These are phyloP conservation scores for Kregervanrija pseudodelftensis DNA, from an alignment of 805 yeast genomes.

Conservation along the genomic window DNA sequence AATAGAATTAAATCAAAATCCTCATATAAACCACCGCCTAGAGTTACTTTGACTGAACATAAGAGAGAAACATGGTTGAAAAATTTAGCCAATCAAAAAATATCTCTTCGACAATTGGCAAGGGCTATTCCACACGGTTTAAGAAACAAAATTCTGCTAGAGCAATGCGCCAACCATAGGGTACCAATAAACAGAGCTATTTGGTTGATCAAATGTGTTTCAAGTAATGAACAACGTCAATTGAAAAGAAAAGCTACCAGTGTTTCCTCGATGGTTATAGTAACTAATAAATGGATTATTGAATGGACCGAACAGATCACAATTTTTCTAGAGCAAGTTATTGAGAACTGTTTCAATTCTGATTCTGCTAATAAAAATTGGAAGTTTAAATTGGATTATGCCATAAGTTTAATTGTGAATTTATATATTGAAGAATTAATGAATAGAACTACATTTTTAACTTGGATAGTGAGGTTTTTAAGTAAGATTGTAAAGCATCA, in stretches of 20 bases:
- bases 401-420: slow-evolving; percentile 52
- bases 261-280: slow-evolving; percentile 17
- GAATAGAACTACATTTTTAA: slow-evolving; percentile 53
- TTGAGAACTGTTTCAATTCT: slow-evolving; percentile 32
- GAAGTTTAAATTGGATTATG: slow-evolving; percentile 50
- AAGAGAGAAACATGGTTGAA: slow-evolving; percentile 80
- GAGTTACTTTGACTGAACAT: slow-evolving; percentile 85
- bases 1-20: slow-evolving; percentile 42
- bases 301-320: slow-evolving; percentile 89
- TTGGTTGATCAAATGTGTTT: slow-evolving; percentile 87
- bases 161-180: slow-evolving; percentile 56
- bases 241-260: slow-evolving; percentile 37
- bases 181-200: slow-evolving; percentile 79
- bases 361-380: slow-evolving; percentile 26
- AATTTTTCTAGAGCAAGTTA: slow-evolving; percentile 46
- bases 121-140: slow-evolving; percentile 88
- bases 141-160: slow-evolving; percentile 63
- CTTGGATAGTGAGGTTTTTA: slow-evolving; percentile 55
- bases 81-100: slow-evolving; percentile 62
- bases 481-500: slow-evolving; percentile 15
- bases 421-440: slow-evolving; percentile 64
- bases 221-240: slow-evolving; percentile 66
- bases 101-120: slow-evolving; percentile 62
- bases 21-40: slow-evolving; percentile 72
- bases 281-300: slow-evolving; percentile 60